Base-by-base conservation (phyloP, 495 filamentous ascomycete species). In the Neurospora pannonica region DNA sequence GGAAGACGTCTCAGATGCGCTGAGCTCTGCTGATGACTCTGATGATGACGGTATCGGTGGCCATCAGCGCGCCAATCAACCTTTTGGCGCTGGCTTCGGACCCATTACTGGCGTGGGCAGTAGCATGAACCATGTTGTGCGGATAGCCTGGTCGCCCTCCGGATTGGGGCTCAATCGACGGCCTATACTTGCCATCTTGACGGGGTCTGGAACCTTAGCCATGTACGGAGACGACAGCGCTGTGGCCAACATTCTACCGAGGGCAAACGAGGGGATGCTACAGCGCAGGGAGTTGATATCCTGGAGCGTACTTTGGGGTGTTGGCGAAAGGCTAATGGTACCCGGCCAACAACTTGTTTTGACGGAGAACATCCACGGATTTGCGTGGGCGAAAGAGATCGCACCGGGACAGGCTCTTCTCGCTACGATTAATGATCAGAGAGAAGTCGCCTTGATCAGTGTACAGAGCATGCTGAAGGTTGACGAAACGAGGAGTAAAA, bases 111-210 rank as follows among this genome's bases (percentile, higher is more conserved):
- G 84, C 21, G 79, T 81, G 5, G 85, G 85, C 7, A 85, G 83
- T 71, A 84, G 83, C 21, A 81, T 87, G 81, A 85, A 85, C 72
- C 84, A 86, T 42, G 81, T 85, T 34, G 82, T 87, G 1, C 67
- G 76, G 8, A 73, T 86, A 48, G 80, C 74, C 21, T 87, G 85
- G 85, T 86, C 84, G 11, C 85, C 85, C 1, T 78, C 79, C 5
- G 84, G 84, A 1, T 77, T 87, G 28, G 84, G 85, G 17, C 77
- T 82, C 38, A 86, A 86, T 74, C 78, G 77, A 4, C 80, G 85
- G 9, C 82, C 85, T 7, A 80, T 84, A 15, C 79, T 87, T 9
- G 82, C 80, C 31, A 80, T 86, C 5, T 72, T 86, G 43, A 83
- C 82, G 1, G 81, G 81, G 13, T 76, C 80, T 0, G 85, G 85